phyloP scores from a whole-genome alignment of 2,329 filamentous ascomycete species.

The Helminthosporium solani region DNA sequence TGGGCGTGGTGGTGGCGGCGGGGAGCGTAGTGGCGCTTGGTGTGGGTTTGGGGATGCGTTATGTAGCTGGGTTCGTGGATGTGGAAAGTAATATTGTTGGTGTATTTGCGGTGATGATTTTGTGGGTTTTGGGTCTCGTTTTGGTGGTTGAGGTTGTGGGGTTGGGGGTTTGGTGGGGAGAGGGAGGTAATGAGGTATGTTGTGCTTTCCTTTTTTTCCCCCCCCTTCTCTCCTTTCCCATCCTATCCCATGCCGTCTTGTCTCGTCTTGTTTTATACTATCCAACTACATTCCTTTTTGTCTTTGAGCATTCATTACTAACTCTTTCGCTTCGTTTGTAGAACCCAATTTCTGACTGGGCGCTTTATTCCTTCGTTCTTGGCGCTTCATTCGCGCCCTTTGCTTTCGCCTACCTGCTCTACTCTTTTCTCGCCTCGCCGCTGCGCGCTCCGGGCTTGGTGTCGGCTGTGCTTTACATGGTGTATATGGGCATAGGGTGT shows the following conservation, averaged over 20 bases:
- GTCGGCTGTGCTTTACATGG: not conserved
- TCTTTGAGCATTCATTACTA: no score
- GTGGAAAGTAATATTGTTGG: slow-evolving; percentile 67
- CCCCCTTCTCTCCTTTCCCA: not conserved
- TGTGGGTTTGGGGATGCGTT: slow-evolving; percentile 51
- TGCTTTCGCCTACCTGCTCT: slow-evolving; percentile 80
- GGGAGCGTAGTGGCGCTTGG: not conserved
- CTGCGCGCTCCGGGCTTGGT: not conserved
- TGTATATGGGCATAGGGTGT: not conserved
- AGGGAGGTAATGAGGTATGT: slow-evolving; percentile 70
- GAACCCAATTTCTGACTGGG: slow-evolving; percentile 60
- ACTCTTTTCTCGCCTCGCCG: slow-evolving; percentile 68
- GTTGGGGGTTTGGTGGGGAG: slow-evolving; percentile 79
- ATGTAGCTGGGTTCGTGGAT: slow-evolving; percentile 82
- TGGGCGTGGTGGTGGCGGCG: slow-evolving; percentile 60
- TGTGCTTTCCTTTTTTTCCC: not conserved
- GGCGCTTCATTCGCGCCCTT: slow-evolving; percentile 75
- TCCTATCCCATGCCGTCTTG: not conserved
- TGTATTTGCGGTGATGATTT: not conserved
- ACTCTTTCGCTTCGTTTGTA: no score
- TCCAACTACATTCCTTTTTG: no score
- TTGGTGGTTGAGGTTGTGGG: slow-evolving; percentile 82
- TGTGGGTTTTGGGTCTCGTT: slow-evolving; percentile 35
- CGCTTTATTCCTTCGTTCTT: slow-evolving; percentile 84
- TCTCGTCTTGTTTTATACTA: no score